Evolutionary conservation across 2,329 filamentous ascomycete species (phyloP), one percentile per base, ranked within the genome.

Genomic region (Monilinia fructicola): DNA sequence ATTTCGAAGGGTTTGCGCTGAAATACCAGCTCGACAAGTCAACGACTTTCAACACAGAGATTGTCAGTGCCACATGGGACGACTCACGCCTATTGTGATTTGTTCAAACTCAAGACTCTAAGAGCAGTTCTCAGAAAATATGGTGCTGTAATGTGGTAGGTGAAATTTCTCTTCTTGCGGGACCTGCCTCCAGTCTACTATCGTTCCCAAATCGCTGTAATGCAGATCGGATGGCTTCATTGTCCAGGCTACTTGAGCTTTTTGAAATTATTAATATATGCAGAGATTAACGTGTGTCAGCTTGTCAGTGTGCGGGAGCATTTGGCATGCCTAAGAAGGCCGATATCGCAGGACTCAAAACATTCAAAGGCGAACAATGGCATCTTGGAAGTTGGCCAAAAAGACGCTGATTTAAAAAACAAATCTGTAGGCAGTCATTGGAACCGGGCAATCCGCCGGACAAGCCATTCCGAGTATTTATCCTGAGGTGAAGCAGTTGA

Each of bases 31-130:
- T 60, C 10, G 56, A 60, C 18, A 60, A 50, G 23, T 48, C 23
- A n/a, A 60, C 56, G 12, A 50, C 56, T 50, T 60, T 60, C 40
- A 60, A 60, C 11, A 60, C 40, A 14, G 40, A 60, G 42, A 46
- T 60, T 50, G 16, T 60, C 10, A 48, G 16, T 31, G 40, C 56
- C 21, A 46, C 11, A 48, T 60, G 40, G 56, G 40, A 60, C 12
- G 23, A 60, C 16, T 60, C 40, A 44, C 40, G 6, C 4, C 16
- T 60, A 44, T 46, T 60, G 18, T 60, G 40, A 42, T 60, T 60
- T 60, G 23, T 60, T 60, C 40, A 60, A 35, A 60, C 40, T 48
- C 16, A 46, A 31, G 40, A 60, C 28, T 28, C 28, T 60, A 42
- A 21, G 4, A 60, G 40, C 28, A 31, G 42, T n/a, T 46, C n/a